A percentile compares a stretch with the other conserved stretches of the same genome.
phyloP scores from a whole-genome alignment of 1,139 yeast genomes.

The Kluyveromyces sp. region DNA sequence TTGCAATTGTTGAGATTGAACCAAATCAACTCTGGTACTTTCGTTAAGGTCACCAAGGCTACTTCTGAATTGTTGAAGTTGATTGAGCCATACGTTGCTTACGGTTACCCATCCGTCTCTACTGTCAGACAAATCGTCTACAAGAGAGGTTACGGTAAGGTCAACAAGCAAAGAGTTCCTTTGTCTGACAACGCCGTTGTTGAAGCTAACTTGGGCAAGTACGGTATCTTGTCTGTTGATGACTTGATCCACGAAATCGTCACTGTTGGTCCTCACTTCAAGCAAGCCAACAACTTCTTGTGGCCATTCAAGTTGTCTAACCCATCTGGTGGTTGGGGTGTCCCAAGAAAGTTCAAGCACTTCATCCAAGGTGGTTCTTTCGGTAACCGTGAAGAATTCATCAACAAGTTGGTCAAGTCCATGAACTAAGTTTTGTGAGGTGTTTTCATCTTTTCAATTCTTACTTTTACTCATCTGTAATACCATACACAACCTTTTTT shows the following conservation, averaged over 20 bases:
- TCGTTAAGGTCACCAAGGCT: constrained; percentile 97
- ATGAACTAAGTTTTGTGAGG: constrained; percentile 67
- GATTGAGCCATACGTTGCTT: constrained; percentile 98
- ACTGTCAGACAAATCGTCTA: constrained; percentile 94
- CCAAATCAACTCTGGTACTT: constrained; percentile 98
- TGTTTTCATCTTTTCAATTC: neutral
- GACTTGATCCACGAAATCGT: constrained; percentile 98
- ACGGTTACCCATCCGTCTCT: constrained; percentile 97
- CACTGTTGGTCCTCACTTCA: constrained; percentile 99
- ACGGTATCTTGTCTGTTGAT: constrained; percentile 93
- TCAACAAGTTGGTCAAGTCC: constrained; percentile 95
- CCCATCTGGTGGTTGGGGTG: constrained; percentile 99
- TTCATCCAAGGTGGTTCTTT: constrained; percentile 99
- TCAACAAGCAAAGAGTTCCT: constrained; percentile 97
- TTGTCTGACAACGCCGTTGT: constrained; percentile 90
- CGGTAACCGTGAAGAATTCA: constrained; percentile 99
- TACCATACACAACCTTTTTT: neutral
- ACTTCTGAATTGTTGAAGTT: constrained; percentile 93
- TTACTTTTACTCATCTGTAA: neutral
- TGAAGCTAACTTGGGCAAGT: constrained; percentile 91
- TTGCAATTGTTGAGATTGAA: constrained; percentile 95
- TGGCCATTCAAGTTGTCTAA: constrained; percentile 99
- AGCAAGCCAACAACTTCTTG: constrained; percentile 99
- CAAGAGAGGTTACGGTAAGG: constrained; percentile 99
- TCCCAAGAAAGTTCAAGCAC: constrained; percentile 98